phyloP scores from a whole-genome alignment of 2,329 filamentous ascomycete genomes.

The Trichoderma sp. region DNA sequence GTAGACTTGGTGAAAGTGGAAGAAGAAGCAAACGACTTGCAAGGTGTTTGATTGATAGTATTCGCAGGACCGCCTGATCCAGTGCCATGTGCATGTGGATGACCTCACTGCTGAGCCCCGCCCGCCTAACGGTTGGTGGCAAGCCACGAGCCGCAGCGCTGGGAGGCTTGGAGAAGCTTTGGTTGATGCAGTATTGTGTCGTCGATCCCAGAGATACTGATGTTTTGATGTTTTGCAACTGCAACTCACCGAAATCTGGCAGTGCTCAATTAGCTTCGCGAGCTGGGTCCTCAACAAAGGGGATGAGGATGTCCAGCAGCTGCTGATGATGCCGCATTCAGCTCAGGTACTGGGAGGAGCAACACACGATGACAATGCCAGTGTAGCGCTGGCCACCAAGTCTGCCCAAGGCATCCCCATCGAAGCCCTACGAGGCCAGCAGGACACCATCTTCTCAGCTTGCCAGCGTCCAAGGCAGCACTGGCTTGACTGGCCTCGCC shows the following conservation, averaged over 20 bases:
- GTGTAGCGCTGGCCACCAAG: too few relatives aligned
- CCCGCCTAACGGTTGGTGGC: slow-evolving; percentile 2
- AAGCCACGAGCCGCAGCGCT: slow-evolving; percentile 24
- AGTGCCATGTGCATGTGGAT: neutral
- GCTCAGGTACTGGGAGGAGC: too few relatives aligned
- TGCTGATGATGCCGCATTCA: too few relatives aligned
- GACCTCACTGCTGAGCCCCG: slow-evolving; percentile 16
- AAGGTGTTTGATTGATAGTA: neutral
- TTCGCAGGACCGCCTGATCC: neutral
- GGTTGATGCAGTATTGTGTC: neutral
- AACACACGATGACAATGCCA: too few relatives aligned
- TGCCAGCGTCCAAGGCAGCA: neutral
- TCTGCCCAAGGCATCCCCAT: slow-evolving; percentile 18
- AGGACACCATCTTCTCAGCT: slow-evolving; percentile 5
- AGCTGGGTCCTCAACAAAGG: too few relatives aligned
- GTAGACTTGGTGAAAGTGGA: neutral
- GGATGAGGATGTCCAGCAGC: too few relatives aligned
- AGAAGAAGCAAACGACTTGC: neutral
- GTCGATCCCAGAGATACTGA: neutral
- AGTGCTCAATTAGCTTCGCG: too few relatives aligned
- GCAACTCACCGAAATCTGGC: too few relatives aligned
- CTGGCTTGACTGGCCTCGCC: neutral
- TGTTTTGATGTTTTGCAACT: neutral
- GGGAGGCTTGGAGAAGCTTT: slow-evolving; percentile 22
- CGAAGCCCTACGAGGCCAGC: neutral